Evolutionary conservation across 257 asterid species (phyloP), one percentile per base, ranked within the genome.

Genomic region (Haberlea rhodopensis): DNA sequence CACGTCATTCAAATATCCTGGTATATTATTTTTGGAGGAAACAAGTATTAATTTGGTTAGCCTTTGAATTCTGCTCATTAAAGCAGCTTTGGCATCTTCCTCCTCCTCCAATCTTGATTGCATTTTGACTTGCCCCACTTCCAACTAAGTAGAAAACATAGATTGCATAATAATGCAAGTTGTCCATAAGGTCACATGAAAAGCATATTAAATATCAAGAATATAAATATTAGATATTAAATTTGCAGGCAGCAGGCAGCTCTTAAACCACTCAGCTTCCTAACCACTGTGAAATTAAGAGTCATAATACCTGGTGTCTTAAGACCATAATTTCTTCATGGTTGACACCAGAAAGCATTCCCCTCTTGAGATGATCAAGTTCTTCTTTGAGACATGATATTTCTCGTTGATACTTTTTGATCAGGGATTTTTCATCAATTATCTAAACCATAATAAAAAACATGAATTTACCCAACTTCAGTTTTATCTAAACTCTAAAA

Each of bases 71-170:
- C 99, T 87, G 86, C 99, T 94, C 96, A 94, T 81, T 40, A 94
- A 63, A 80, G 99, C 99, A 28, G 90, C 87, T 84, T 94, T 94
- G 65, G 97, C 97, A 57, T 94, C 99, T 76, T 94, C 99, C 68
- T 94, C 99, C 84, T 94, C 99, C 84, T 94, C 99, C 83, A 94
- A 80, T 71, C 99, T 85, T 49, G 96, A 94, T 72, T 86, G 97
- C 99, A 94, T 90, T 87, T 91, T 94, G 60, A 88, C 85, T 82
- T 94, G 99, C 54, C 99, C 99, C 79, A 86, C 96, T 83, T 94
- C 97, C 85, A 94, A 81, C 99, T 94, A 73, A 43, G 31, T 34
- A 68, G 31, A 46, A 23, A 56, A 55, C 74, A 75, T 25, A 56
- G 37, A 63, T 51, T 27, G 32, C 60, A 23, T 5, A 65, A 60